Evolutionary conservation across 2,329 filamentous ascomycete species (phyloP).

Genomic region (Trichoderma guizhouense): DNA sequence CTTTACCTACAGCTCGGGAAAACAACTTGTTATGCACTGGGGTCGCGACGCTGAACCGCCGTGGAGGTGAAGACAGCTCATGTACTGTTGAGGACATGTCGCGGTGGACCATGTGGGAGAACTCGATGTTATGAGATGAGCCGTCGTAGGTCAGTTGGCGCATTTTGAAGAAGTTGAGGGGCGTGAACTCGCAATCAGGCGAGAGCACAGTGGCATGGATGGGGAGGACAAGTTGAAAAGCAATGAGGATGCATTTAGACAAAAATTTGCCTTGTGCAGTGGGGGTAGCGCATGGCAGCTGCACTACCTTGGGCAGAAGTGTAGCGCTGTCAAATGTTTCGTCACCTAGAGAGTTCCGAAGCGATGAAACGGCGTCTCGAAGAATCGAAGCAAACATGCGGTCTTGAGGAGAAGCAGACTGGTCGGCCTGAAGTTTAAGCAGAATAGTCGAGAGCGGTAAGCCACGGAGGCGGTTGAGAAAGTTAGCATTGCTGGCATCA

Average conservation of each 20-base stretch:
- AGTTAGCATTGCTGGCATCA: background rate
- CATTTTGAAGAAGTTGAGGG: background rate
- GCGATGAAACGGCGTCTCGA: background rate
- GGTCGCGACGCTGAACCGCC: background rate
- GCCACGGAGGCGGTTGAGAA: background rate
- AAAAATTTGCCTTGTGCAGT: background rate
- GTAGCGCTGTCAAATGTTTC: background rate
- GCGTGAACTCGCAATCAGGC: background rate
- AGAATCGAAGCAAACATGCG: background rate
- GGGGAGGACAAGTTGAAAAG: background rate
- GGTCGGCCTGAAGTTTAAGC: background rate
- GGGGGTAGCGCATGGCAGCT: background rate
- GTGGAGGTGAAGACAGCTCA: background rate
- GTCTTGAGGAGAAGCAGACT: background rate
- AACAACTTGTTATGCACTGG: background rate
- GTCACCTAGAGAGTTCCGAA: background rate
- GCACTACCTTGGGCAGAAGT: background rate
- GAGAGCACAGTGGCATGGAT: background rate
- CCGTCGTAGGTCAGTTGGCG: background rate
- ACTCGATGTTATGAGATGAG: background rate
- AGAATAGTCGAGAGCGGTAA: background rate
- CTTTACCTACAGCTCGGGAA: background rate
- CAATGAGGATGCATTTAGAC: background rate
- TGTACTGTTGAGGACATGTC: background rate
- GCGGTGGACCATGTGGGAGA: background rate